Evolutionary conservation across 2,329 filamentous ascomycete species (phyloP), one percentile per base, ranked within the genome.

Genomic region (Clathrospora elynae): DNA sequence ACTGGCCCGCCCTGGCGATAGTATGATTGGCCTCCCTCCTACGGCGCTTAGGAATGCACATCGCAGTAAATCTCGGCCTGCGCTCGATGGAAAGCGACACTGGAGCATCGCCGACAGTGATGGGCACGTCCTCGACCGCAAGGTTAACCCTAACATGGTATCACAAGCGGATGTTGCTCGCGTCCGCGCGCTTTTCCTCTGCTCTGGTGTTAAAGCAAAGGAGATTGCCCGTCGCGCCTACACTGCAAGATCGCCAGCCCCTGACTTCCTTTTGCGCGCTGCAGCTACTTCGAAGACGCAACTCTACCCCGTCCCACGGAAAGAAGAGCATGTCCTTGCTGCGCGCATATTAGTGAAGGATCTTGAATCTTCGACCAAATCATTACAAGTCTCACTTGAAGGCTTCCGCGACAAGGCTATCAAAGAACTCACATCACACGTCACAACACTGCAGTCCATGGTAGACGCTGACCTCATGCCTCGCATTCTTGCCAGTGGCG

Each of bases 201-300:
- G 85, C 51, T 89, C 90, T 0, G 91, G 90, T n/a, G 85, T 96
- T 62, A 95, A 95, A 71, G 91, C 92, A 0, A 84, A 84, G 60
- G 88, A 93, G 62, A 88, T 96, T 40, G 78, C 78, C 18, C 80
- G 84, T 3, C 81, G 86, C 32, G 84, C 86, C 3, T 72, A 84
- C 30, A 75, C 77, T 23, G 51, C 64, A 0, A 66, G 67, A 10
- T 48, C 59, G 2, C 35, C 66, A 14, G 54, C 65, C 3, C 54
- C 68, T 1, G 37, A 49, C 3, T 73, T 72, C 30, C 68, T 75
- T 23, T 65, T 32, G 7, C 59, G 64, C 7, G 73, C 72, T 2
- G 70, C 69, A 62, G 14, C 77, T 76, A 38, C 61, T 74, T 49
- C 84, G 3, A 64, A 62, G 11, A 43, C 46, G 11, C 25, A 61